Percentiles rank a stretch among this genome's conserved stretches.
Evolutionary conservation across 129 eudicot species (phyloP).

Genomic region (Oenanthe sinensis): DNA sequence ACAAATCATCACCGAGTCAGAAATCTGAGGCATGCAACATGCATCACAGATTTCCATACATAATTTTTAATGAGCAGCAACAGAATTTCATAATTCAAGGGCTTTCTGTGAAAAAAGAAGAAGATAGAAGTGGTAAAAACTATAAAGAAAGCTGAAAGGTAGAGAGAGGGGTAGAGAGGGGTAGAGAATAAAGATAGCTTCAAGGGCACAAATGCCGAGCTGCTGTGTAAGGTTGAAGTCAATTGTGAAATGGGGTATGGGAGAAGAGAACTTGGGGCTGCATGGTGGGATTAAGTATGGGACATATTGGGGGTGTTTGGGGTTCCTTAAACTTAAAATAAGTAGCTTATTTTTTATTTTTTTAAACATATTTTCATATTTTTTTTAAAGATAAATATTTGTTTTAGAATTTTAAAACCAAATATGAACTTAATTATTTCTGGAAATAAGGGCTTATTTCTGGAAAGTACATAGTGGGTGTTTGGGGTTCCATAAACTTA

Average conservation of each 20-base stretch:
- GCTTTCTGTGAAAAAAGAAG: background rate
- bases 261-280: conserved; percentile 13
- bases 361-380: no score
- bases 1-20: background rate
- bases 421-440: no score
- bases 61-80: background rate
- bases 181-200: background rate
- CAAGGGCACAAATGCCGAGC: conserved; percentile 14
- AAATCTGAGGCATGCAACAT: background rate
- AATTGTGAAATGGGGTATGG: conserved; percentile 11
- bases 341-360: no score
- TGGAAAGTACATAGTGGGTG: no score
- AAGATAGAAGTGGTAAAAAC: background rate
- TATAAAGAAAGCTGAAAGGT: background rate
- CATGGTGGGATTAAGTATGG: conserved; percentile 20
- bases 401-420: no score
- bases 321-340: no score
- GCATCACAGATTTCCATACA: background rate
- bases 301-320: no score
- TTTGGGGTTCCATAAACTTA: no score
- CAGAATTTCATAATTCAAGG: background rate
- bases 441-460: no score
- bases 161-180: no score
- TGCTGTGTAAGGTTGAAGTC: conserved; percentile 12
- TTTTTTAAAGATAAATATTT: no score